Evolutionary conservation across 345 rosid species (phyloP), one percentile per base, ranked within the genome.

Genomic region (Eutrema yunnanense): DNA sequence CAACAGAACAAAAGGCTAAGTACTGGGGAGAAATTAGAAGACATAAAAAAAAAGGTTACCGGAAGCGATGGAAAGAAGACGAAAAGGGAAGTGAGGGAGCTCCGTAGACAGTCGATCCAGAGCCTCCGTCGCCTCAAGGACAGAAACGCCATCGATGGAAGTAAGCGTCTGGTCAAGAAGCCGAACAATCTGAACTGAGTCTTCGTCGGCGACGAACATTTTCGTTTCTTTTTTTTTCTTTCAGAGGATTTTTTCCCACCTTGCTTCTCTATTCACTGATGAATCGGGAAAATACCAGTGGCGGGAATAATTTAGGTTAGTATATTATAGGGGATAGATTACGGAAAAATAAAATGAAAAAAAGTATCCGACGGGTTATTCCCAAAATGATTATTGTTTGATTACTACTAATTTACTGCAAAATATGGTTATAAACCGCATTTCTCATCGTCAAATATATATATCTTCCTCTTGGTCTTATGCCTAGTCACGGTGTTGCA

Each of bases 11-110:
- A 43, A 51, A 9, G 9, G 49, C 3, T 46, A 41, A 9, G 62
- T 22, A 58, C 50, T 40, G 14, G 29, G 27, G 46, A 9, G 0
- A 59, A 41, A 30, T 9, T 32, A n/a, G 47, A 73, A 57, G 46
- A 69, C 33, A n/a, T 12, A 22, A 32, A 29, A 5, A 14, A 13
- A 27, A 29, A 26, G 12, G 11, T 72, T 82, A 88, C 97, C 86
- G 36, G 80, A 32, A 70, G 87, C 79, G 58, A 92, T 80, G 68
- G 89, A 82, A 79, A 92, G 97, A 78, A 92, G 93, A 64, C 80
- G 77, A 68, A 73, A 83, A 41, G 96, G 90, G 77, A 89, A 86
- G 72, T 78, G 86, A 81, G 90, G 87, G 43, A 80, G 71, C 71
- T 69, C 78, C 43, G 54, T 76, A 81, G 92, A 83, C 58, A 87